Evolutionary conservation across 2,329 filamentous ascomycete species (phyloP).

Genomic region (Apiospora rasikravindrae): DNA sequence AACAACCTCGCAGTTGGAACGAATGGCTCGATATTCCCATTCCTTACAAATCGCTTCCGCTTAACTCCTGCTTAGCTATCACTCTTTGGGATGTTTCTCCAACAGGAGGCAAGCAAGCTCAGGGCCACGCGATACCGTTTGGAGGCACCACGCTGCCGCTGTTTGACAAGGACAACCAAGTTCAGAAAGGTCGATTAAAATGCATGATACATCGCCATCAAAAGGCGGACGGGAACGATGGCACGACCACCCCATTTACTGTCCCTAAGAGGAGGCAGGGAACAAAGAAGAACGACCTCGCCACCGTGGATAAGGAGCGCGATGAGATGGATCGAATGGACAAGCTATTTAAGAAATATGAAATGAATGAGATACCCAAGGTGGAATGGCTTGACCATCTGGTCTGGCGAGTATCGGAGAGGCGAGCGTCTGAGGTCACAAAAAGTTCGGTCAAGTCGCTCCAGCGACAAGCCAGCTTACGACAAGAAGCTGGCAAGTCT

Average conservation of each 20-base stretch:
- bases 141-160: slow-evolving; percentile 89
- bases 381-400: slow-evolving; percentile 96
- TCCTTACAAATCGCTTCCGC: slow-evolving; percentile 79
- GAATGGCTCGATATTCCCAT: slow-evolving; percentile 94
- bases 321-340: slow-evolving; percentile 90
- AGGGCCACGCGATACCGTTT: slow-evolving; percentile 85
- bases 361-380: slow-evolving; percentile 93
- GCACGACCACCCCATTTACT: slow-evolving; percentile 77
- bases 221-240: slow-evolving; percentile 83
- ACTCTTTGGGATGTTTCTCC: slow-evolving; percentile 96
- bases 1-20: slow-evolving; percentile 70
- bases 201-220: slow-evolving; percentile 84
- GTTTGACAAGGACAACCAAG: slow-evolving; percentile 91
- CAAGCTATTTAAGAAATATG: slow-evolving; percentile 92
- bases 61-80: slow-evolving; percentile 84
- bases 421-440: slow-evolving; percentile 69
- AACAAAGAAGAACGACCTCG: slow-evolving; percentile 53
- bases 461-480: slow-evolving; percentile 50
- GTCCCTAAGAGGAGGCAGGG: slow-evolving; percentile 60
- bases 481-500: slow-evolving; percentile 31
- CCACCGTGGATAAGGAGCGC: slow-evolving; percentile 69
- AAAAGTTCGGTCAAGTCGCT: slow-evolving; percentile 66
- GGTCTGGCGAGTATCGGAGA: slow-evolving; percentile 89
- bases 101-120: slow-evolving; percentile 69
- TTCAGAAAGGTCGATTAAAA: slow-evolving; percentile 91